Percentiles rank a stretch among this genome's conserved stretches.
phyloP scores from a whole-genome alignment of 176 grass and related monocot species.

The Musa beccarii region DNA sequence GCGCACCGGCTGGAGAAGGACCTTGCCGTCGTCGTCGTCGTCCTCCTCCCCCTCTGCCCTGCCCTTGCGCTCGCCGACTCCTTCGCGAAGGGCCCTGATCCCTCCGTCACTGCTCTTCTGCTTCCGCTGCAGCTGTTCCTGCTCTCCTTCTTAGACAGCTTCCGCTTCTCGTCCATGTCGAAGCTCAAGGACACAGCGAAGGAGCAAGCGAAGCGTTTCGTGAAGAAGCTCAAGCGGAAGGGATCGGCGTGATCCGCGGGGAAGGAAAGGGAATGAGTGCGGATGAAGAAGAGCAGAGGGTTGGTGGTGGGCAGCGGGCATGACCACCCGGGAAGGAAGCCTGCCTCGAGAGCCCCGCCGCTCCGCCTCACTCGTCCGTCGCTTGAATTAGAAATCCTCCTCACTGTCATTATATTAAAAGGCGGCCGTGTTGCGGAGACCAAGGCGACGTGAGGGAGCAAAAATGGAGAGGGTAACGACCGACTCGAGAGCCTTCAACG shows the following conservation, averaged over 20 bases:
- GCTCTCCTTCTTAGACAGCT: neutral
- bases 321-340: neutral
- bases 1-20: constrained; percentile 38
- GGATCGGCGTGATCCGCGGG: too few relatives aligned
- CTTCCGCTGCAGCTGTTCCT: neutral
- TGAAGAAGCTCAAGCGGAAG: too few relatives aligned
- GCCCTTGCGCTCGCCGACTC: neutral
- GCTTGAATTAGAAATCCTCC: too few relatives aligned
- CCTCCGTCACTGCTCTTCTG: neutral
- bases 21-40: neutral
- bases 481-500: too few relatives aligned
- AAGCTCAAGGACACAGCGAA: neutral
- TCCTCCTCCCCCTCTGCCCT: too few relatives aligned
- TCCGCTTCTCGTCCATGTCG: constrained; percentile 8
- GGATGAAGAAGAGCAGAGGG: neutral
- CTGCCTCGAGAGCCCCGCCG: too few relatives aligned
- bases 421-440: too few relatives aligned
- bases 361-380: too few relatives aligned
- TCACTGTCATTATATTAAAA: neutral
- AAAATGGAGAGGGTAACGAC: too few relatives aligned
- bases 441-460: too few relatives aligned
- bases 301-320: neutral
- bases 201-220: too few relatives aligned
- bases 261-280: too few relatives aligned
- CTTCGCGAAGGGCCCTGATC: neutral